Percentiles rank a stretch among this genome's conserved stretches.
phyloP scores from a whole-genome alignment of 78 protist species.

The Ministeria vibrans region DNA sequence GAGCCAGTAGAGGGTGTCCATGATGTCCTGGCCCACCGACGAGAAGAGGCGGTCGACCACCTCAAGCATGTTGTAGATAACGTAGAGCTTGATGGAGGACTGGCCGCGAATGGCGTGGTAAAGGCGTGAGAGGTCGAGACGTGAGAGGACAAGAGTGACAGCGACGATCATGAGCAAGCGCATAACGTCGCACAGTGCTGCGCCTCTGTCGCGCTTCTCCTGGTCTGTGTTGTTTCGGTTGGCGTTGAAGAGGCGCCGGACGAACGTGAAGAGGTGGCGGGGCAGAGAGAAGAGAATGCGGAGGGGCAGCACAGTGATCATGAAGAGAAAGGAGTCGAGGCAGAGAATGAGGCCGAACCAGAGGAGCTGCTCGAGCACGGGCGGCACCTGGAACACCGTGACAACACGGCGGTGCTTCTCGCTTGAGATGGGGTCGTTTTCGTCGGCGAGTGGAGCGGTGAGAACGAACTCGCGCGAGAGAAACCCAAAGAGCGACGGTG shows the following conservation, averaged over 20 bases:
- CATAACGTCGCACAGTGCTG: neutral
- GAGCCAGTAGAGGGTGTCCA: constrained; percentile 58
- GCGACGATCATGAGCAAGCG: neutral
- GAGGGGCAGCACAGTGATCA: neutral
- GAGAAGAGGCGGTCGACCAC: constrained; percentile 63
- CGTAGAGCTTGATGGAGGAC: constrained; percentile 79
- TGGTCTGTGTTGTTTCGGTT: neutral
- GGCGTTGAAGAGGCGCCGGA: neutral
- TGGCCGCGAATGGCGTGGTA: constrained; percentile 81
- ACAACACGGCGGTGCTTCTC: too few relatives aligned
- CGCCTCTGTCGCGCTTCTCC: neutral
- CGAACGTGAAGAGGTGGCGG: neutral
- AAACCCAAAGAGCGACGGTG: too few relatives aligned
- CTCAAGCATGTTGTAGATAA: constrained; percentile 71
- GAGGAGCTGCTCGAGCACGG: neutral
- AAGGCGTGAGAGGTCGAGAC: neutral
- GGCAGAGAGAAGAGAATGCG: neutral
- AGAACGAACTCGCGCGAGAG: too few relatives aligned
- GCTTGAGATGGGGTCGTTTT: too few relatives aligned
- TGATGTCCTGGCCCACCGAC: constrained; percentile 75
- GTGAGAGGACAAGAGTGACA: neutral
- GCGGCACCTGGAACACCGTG: too few relatives aligned
- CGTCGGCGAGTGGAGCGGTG: too few relatives aligned
- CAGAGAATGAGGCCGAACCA: neutral
- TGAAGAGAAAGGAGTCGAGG: constrained; percentile 1